Evolutionary conservation across 768 basidiomycete genomes (phyloP), one percentile per base, ranked within the genome.

Genomic region (Collybia sordida): DNA sequence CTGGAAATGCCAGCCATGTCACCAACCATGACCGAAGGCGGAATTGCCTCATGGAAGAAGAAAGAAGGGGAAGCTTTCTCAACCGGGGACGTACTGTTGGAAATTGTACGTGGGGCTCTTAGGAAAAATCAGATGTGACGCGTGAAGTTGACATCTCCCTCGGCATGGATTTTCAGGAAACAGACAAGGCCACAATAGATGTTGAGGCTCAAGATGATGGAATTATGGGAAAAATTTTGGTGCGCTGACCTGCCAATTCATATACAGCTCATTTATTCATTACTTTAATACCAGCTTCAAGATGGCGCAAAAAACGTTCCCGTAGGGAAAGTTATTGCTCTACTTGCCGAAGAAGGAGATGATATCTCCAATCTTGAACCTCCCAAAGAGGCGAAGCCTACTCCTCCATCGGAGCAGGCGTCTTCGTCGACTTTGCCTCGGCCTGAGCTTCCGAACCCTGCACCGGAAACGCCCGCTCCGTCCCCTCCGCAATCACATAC

Each of bases 201-300:
- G 96, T 99, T 6, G 97, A 99, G 71, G 94, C 97, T 12, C 95
- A 95, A 69, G 96, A 98, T 24, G 95, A 98, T 60, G 97, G 97
- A 55, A 69, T 98, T 14, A 70, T 99, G 64, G 95, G 88, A 48
- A 98, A 92, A 75, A 96, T 98, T 55, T 58, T 99, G 60, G 94
- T 94, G 61, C 46, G 88, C 72, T 25, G 35, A 36, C 23, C 18
- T 35, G 18, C 22, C 40, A 17, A 25, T 4, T 34, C 2, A 25
- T n/a, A 3, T 27, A 1, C 22, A 8, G n/a, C n/a, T n/a, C n/a
- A n/a, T n/a, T 28, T 25, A 35, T 39, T 47, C 14, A 46, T 31
- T 15, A 38, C 18, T n/a, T 18, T 31, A 19, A 8, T 22, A 11
- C 19, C 25, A 93, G 91, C 67, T 76, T 37, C 76, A 75, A 24